Conservation (phyloP, 164 flowering plant genomes). For the Magnolia officinalis region DNA sequence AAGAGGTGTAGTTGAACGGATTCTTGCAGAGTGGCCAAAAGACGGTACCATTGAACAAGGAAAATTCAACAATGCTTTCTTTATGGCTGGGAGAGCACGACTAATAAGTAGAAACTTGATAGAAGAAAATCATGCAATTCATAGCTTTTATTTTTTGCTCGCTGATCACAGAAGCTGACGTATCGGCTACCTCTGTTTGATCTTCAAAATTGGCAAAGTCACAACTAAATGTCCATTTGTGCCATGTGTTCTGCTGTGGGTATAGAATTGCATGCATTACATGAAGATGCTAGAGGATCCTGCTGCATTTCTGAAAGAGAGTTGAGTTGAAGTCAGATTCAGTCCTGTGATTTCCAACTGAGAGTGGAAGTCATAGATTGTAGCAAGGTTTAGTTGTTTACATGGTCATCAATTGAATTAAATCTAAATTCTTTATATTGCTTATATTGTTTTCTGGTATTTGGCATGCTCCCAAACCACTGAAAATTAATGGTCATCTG, state of each 20-base stretch:
- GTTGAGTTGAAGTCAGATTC: not conserved
- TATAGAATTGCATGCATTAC: not conserved
- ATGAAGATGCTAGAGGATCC: not conserved
- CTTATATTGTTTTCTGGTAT: not conserved
- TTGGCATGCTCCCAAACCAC: not conserved
- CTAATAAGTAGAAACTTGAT: too few species aligned
- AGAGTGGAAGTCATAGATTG: not conserved
- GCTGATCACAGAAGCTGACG: not conserved
- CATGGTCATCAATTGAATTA: not conserved
- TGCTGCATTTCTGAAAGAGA: not conserved
- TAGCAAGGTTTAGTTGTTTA: not conserved
- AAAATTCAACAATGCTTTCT: too few species aligned
- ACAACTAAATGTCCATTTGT: not conserved
- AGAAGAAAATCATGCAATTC: too few species aligned
- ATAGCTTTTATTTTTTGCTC: not conserved
- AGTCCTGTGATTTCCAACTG: not conserved
- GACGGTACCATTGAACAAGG: too few species aligned
- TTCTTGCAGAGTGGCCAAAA: too few species aligned
- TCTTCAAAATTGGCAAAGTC: not conserved
- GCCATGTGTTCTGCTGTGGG: not conserved
- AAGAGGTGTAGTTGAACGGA: too few species aligned
- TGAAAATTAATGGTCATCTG: not conserved
- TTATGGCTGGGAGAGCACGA: too few species aligned
- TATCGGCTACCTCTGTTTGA: not conserved
- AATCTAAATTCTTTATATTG: not conserved